Percentiles rank a stretch among this genome's conserved stretches.
phyloP scores from a whole-genome alignment of 495 filamentous ascomycete genomes.

The Tricharina praecox region DNA sequence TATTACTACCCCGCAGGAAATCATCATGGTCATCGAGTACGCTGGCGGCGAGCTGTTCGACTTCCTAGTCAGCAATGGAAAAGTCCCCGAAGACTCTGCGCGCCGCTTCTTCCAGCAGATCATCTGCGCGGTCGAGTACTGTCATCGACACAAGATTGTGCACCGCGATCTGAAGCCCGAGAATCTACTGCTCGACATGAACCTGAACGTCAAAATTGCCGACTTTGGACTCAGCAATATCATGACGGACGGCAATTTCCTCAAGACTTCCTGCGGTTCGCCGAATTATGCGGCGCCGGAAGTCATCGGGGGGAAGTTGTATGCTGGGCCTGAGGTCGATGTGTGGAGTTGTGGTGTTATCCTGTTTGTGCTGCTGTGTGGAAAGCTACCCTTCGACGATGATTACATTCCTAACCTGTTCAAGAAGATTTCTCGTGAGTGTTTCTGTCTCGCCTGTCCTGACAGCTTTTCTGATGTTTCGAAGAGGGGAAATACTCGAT shows the following conservation, averaged over 20 bases:
- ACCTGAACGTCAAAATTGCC: conserved; percentile 95
- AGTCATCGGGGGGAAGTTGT: conserved; percentile 93
- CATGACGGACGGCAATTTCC: conserved; percentile 98
- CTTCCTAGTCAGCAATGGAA: conserved; percentile 82
- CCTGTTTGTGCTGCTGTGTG: conserved; percentile 83
- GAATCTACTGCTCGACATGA: conserved; percentile 82
- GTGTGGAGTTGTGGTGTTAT: conserved; percentile 99
- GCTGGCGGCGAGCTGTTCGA: conserved; percentile 94
- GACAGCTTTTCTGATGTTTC: conserved; percentile 12
- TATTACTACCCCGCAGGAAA: conserved; percentile 80
- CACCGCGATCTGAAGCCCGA: conserved; percentile 96
- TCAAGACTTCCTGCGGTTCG: conserved; percentile 95
- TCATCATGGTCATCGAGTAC: conserved; percentile 98
- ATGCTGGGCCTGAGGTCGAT: conserved; percentile 93
- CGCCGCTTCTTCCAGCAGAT: conserved; percentile 98
- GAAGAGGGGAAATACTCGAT: conserved; percentile 68
- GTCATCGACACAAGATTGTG: conserved; percentile 95
- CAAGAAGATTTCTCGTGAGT: conserved; percentile 55
- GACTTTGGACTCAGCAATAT: conserved; percentile 98
- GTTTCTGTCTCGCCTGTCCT: background rate
- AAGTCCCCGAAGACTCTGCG: conserved; percentile 74
- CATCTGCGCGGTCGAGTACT: conserved; percentile 97
- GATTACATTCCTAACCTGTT: conserved; percentile 81
- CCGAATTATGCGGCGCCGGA: conserved; percentile 97
- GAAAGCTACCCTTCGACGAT: conserved; percentile 88